Percentiles rank a stretch among this genome's conserved stretches.
Evolutionary conservation across 2,329 filamentous ascomycete genomes (phyloP).

Genomic region (Phaeosphaeria sp.): DNA sequence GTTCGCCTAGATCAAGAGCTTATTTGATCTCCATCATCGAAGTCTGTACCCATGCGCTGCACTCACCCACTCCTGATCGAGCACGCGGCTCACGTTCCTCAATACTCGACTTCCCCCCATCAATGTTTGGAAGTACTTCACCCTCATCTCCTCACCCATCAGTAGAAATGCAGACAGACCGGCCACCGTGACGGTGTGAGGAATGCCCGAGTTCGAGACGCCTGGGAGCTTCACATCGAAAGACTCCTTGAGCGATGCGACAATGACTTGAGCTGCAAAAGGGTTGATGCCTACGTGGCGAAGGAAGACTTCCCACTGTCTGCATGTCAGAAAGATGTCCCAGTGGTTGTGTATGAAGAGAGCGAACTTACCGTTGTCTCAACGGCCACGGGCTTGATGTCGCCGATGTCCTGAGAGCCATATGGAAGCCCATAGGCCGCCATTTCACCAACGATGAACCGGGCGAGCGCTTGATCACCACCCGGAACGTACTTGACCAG

Average conservation of each 20-base stretch:
- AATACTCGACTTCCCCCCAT: conserved; percentile 64
- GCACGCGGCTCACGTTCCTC: conserved; percentile 55
- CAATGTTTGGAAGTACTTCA: conserved; percentile 57
- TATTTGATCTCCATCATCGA: conserved; percentile 3
- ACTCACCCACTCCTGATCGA: conserved; percentile 61
- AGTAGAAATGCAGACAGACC: conserved; percentile 63
- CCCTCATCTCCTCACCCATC: conserved; percentile 61
- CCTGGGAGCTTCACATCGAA: conserved; percentile 13
- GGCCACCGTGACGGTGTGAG: conserved; percentile 15
- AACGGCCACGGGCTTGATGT: conserved; percentile 55
- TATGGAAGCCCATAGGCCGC: conserved; percentile 42
- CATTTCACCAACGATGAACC: conserved; percentile 41
- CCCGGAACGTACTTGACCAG: conserved; percentile 48
- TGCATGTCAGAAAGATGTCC: conserved; percentile 4
- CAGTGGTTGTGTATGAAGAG: not conserved
- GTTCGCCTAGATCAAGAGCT: not conserved
- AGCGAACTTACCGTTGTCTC: conserved; percentile 59
- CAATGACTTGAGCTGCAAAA: conserved; percentile 71
- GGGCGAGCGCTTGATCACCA: conserved; percentile 49
- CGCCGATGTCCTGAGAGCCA: conserved; percentile 35
- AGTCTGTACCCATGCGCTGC: conserved; percentile 42
- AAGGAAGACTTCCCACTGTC: conserved; percentile 70
- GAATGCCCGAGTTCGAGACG: conserved; percentile 6
- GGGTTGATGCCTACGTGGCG: conserved; percentile 71
- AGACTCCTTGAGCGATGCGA: conserved; percentile 49